Evolutionary conservation across 495 filamentous ascomycete genomes (phyloP).

Genomic region (Aspergillus cavernicola): DNA sequence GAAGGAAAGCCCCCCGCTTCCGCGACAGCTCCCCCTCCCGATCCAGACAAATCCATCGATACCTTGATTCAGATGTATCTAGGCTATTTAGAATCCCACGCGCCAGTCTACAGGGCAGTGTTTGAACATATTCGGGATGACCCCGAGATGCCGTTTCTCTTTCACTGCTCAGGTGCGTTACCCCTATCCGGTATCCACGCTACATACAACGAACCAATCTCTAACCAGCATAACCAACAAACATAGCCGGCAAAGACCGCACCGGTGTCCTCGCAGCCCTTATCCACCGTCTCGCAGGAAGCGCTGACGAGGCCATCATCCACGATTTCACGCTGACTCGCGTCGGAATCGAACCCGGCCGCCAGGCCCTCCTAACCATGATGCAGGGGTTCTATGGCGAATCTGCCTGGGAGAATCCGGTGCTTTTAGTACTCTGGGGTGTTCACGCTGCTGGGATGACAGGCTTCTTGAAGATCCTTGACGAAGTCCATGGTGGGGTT

Average conservation of each 20-base stretch:
- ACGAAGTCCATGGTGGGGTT: slow-evolving; percentile 15
- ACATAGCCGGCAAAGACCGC: slow-evolving; percentile 59
- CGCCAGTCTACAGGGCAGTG: slow-evolving; percentile 26
- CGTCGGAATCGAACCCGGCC: slow-evolving; percentile 24
- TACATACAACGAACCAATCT: too few relatives aligned
- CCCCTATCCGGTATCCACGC: neutral
- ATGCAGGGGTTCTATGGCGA: slow-evolving; percentile 21
- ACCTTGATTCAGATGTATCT: slow-evolving; percentile 54
- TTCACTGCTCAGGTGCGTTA: slow-evolving; percentile 59
- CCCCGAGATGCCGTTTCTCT: slow-evolving; percentile 40
- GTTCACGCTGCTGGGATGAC: slow-evolving; percentile 26
- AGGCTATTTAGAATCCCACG: slow-evolving; percentile 40
- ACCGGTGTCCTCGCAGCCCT: slow-evolving; percentile 58
- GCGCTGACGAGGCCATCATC: slow-evolving; percentile 38
- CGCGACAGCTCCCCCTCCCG: slow-evolving; percentile 50
- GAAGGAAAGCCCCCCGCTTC: slow-evolving; percentile 29
- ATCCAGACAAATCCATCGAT: slow-evolving; percentile 49
- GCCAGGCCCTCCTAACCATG: slow-evolving; percentile 21
- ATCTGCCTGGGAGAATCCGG: slow-evolving; percentile 22
- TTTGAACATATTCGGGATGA: slow-evolving; percentile 41
- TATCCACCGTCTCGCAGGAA: slow-evolving; percentile 51
- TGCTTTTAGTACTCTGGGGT: slow-evolving; percentile 26
- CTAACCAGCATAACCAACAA: too few relatives aligned
- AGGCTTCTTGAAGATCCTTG: slow-evolving; percentile 27
- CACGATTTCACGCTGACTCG: slow-evolving; percentile 47